These are phyloP conservation scores for Angophora floribunda DNA, from an alignment of 345 rosid species.

Conservation along the genomic window DNA sequence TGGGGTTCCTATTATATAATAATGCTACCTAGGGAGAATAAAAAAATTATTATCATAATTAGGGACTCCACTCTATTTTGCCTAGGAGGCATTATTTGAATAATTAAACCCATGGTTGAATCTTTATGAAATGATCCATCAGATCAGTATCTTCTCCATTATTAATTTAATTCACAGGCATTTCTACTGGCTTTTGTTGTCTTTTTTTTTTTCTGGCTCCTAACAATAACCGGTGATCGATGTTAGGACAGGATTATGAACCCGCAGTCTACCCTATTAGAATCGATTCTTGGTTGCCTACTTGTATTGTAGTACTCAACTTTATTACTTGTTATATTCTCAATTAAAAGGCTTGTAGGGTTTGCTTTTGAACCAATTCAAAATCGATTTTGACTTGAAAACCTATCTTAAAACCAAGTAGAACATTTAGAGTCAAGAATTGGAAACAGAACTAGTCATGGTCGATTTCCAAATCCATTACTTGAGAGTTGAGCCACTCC, in stretches of 20 bases:
- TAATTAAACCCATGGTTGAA: background rate
- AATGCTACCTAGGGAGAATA: background rate
- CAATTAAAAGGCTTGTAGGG: background rate
- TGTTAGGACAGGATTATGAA: background rate
- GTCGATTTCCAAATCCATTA: background rate
- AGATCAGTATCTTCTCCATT: background rate
- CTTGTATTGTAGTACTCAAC: background rate
- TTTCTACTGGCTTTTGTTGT: background rate
- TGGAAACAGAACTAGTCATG: background rate
- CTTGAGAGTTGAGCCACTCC: fast-evolving
- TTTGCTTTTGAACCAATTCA: background rate
- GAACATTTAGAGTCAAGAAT: fast-evolving
- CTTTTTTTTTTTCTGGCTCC: background rate
- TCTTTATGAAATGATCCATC: background rate
- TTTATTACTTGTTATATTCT: background rate
- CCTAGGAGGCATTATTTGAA: background rate
- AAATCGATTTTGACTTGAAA: background rate
- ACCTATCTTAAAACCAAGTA: fast-evolving
- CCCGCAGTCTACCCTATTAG: fast-evolving
- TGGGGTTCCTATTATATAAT: background rate
- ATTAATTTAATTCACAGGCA: background rate
- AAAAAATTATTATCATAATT: background rate
- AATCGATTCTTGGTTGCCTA: background rate
- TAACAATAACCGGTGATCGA: background rate
- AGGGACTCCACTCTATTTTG: background rate